Percentiles rank a stretch among this genome's conserved stretches.
These are phyloP conservation scores for Silene coronaria DNA, from an alignment of 179 eudicot species.

Conservation along the genomic window DNA sequence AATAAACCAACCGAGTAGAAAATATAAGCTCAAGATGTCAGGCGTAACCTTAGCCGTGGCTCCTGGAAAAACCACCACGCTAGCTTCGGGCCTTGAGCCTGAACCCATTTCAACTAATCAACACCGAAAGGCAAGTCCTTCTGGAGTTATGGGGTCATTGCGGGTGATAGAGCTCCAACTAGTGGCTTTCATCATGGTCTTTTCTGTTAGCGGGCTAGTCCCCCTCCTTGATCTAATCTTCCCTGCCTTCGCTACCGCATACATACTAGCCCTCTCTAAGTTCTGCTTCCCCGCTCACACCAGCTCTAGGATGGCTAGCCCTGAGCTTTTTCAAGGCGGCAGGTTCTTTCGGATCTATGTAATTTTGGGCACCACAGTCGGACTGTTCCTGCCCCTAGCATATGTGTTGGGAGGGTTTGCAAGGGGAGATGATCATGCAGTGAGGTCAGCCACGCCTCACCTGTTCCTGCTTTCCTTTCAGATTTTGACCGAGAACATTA, in stretches of 20 bases:
- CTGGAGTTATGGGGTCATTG: slow-evolving; percentile 58
- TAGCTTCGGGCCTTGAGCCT: slow-evolving; percentile 16
- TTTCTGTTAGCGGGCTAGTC: slow-evolving; percentile 79
- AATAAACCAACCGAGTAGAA: too few species aligned
- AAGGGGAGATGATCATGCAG: slow-evolving; percentile 78
- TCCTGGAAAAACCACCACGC: slow-evolving; percentile 31
- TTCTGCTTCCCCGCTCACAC: slow-evolving; percentile 51
- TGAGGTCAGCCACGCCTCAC: slow-evolving; percentile 78
- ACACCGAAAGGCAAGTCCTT: background rate
- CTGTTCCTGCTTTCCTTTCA: slow-evolving; percentile 77
- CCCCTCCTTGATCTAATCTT: slow-evolving; percentile 72
- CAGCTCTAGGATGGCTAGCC: background rate
- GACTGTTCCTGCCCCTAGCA: slow-evolving; percentile 78
- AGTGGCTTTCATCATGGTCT: slow-evolving; percentile 90
- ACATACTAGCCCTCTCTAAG: slow-evolving; percentile 56
- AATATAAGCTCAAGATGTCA: slow-evolving; percentile 35
- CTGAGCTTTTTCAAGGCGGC: slow-evolving; percentile 48
- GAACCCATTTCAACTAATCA: too few species aligned
- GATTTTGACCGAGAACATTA: slow-evolving; percentile 72
- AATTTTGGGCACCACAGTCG: slow-evolving; percentile 55
- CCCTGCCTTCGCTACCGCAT: slow-evolving; percentile 57
- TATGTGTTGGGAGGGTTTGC: slow-evolving; percentile 89
- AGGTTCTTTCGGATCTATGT: slow-evolving; percentile 46
- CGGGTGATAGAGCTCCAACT: slow-evolving; percentile 86
- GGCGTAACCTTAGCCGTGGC: slow-evolving; percentile 61